Conservation (phyloP, 345 rosid species). For the Linum tenue region DNA sequence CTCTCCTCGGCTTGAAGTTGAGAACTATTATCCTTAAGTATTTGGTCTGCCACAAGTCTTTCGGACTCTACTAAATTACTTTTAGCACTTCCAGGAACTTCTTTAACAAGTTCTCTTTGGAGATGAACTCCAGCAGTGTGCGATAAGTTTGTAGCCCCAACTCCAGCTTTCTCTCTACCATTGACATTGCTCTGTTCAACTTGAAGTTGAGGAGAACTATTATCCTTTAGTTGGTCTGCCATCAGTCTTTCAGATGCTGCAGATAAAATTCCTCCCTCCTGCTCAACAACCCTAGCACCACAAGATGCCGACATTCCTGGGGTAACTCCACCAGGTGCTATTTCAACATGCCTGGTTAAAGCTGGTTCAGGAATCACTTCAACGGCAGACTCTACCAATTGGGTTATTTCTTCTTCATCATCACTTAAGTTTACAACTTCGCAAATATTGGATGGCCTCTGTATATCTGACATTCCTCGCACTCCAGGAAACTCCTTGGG, state of each 20-base stretch:
- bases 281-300: background rate
- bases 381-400: constrained; percentile 1
- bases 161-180: constrained; percentile 10
- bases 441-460: constrained; percentile 14
- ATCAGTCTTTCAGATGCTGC: background rate
- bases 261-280: background rate
- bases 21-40: background rate
- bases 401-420: constrained; percentile 11
- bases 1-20: background rate
- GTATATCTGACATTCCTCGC: constrained; percentile 15
- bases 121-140: constrained; percentile 1
- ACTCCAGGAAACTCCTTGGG: constrained; percentile 17
- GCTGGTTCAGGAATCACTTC: constrained; percentile 6
- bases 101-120: constrained; percentile 2
- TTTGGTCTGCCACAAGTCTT: background rate
- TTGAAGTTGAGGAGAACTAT: background rate
- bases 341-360: constrained; percentile 9
- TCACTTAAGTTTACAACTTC: constrained; percentile 17
- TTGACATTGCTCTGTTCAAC: background rate
- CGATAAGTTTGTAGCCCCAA: constrained; percentile 1
- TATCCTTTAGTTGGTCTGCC: background rate
- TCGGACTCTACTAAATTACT: background rate
- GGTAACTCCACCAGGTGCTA: constrained; percentile 19
- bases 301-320: constrained; percentile 16
- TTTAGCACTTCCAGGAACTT: background rate